Conservation (phyloP, 1,139 yeast species). For the Pichia sp. region DNA sequence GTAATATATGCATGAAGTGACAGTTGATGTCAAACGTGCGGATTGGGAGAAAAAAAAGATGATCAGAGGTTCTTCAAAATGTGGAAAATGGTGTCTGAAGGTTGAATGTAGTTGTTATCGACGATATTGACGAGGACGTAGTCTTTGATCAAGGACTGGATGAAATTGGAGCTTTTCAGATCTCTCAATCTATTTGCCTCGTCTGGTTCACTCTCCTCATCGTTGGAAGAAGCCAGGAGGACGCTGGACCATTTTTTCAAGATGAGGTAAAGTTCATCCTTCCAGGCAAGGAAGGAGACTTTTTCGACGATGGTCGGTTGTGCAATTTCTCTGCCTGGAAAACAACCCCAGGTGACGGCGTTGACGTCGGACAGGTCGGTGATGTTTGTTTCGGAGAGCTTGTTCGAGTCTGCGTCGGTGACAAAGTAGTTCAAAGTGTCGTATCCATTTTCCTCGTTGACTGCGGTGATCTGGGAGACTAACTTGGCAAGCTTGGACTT, state of each 20-base stretch:
- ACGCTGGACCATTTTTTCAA: conserved; percentile 76
- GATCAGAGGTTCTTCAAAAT: conserved; percentile 28
- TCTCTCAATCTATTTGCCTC: conserved; percentile 13
- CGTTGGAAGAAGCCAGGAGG: conserved; percentile 28
- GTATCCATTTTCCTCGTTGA: conserved; percentile 38
- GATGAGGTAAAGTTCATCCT: conserved; percentile 86
- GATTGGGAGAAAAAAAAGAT: background rate
- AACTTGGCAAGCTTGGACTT: conserved; percentile 43
- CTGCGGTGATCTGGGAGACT: conserved; percentile 38
- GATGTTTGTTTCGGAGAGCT: conserved; percentile 56
- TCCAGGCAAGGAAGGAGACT: conserved; percentile 91
- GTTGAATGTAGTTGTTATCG: conserved; percentile 70
- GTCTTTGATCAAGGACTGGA: conserved; percentile 49
- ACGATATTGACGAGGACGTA: conserved; percentile 84
- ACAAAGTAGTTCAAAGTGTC: conserved; percentile 72
- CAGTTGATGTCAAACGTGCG: conserved; percentile 5
- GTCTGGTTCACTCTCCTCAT: conserved; percentile 19
- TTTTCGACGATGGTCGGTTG: conserved; percentile 87
- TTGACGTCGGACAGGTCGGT: conserved; percentile 68
- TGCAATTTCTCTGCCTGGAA: conserved; percentile 78
- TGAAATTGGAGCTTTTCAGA: conserved; percentile 33
- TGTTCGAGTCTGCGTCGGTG: conserved; percentile 54
- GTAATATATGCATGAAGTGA: conserved; percentile 3
- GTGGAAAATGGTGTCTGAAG: conserved; percentile 46
- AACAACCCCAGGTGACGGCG: conserved; percentile 98